Evolutionary conservation across 352 stramenopile species (phyloP), one percentile per base, ranked within the genome.

Genomic region (Globisporangium nunn): DNA sequence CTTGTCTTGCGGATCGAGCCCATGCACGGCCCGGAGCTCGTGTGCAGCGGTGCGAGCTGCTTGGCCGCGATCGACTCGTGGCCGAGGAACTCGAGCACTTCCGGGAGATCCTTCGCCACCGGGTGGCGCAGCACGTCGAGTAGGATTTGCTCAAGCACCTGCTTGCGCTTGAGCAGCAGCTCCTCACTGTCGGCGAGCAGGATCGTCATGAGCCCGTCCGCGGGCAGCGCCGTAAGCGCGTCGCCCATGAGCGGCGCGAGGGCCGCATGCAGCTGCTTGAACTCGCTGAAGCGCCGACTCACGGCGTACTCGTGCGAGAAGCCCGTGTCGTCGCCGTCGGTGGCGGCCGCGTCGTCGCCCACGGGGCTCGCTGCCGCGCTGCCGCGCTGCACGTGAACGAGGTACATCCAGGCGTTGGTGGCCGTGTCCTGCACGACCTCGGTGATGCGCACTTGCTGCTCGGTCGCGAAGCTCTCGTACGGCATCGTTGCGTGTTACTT

Each of bases 381-480:
- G 50, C 69, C 74, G 45, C 79, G 77, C 54, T 82, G 78, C 56
- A 89, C 72, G 51, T 80, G 75, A 45, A 88, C 64, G 33, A 87
- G 50, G 68, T 85, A 88, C 62, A 85, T 80, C 78, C 78, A 88
- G 10, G 73, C 78, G 59, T 76, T 78, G 11, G 75, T 87, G 43
- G 71, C 66, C 15, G 69, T 58, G 60, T 88, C 78, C 59, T 87
- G 76, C 54, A 81, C 72, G n/a, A 88, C 75, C n/a, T 79, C 72
- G 37, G 75, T 78, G 69, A 88, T 88, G 48, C 71, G 61, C 43
- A 82, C 76, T 52, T 77, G 70, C 51, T 88, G 74, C 60, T 77
- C 74, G 31, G 70, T 79, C 47, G 74, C 76, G 60, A 89, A 89
- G 70, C 79, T 89, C 61, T 89, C 79, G 79, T 89, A 89, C 33